A percentile compares a stretch with the other conserved stretches of the same genome.
phyloP scores from a whole-genome alignment of 2,329 filamentous ascomycete species.

The Bipolaris sorokiniana region DNA sequence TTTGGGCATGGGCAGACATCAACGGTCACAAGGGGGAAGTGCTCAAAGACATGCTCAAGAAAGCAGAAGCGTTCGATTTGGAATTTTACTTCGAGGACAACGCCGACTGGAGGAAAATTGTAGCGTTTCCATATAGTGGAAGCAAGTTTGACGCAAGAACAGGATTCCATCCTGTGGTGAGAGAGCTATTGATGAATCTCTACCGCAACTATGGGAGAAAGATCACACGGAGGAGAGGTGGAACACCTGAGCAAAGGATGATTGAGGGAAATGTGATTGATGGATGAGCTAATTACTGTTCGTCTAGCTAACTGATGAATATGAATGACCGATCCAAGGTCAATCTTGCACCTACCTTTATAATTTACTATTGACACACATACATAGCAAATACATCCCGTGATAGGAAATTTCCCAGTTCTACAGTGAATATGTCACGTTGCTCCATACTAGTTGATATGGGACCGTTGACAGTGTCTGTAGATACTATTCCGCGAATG shows the following conservation, averaged over 20 bases:
- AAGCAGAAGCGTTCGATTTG: conserved; percentile 40
- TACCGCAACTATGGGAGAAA: conserved; percentile 44
- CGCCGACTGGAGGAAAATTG: conserved; percentile 35
- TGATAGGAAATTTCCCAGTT: no score
- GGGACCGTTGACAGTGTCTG: neutral
- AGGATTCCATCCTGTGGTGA: conserved; percentile 28
- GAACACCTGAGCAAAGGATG: conserved; percentile 3
- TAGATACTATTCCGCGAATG: neutral
- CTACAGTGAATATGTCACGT: neutral
- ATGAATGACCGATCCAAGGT: neutral
- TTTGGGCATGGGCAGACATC: conserved; percentile 45
- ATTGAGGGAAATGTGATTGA: conserved; percentile 2
- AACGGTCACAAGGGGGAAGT: conserved; percentile 34
- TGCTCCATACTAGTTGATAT: neutral
- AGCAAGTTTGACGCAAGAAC: conserved; percentile 41
- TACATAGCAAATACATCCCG: neutral
- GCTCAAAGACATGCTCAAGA: conserved; percentile 42
- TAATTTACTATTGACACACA: neutral
- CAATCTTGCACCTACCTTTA: neutral
- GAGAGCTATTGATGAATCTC: conserved; percentile 39
- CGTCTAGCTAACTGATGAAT: neutral
- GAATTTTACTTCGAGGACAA: conserved; percentile 44
- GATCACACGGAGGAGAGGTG: conserved; percentile 32
- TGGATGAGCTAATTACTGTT: neutral
- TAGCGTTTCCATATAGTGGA: conserved; percentile 44